Evolutionary conservation across 2,329 filamentous ascomycete species (phyloP), one percentile per base, ranked within the genome.

Genomic region (Ascochyta viciae-villosae): DNA sequence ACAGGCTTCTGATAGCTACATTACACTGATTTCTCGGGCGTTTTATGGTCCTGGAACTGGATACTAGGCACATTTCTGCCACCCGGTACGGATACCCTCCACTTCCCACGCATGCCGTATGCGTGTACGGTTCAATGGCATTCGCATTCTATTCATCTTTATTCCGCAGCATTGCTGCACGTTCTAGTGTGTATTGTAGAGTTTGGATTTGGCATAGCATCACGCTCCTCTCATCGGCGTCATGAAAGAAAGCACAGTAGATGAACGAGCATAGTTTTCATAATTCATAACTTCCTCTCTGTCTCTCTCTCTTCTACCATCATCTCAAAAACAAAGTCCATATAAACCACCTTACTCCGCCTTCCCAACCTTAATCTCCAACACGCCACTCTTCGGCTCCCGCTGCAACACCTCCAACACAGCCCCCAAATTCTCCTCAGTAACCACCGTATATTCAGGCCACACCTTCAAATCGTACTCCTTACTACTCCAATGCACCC

Each of bases 361-460:
- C 60, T 66, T 70, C 6, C 69, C 72, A 15, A 73, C 49, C 63
- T 68, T 70, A 2, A 75, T 54, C 62, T 74, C 72, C 52, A 75
- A 34, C 4, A 74, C 70, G 53, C 72, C 73, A 56, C 61, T 70
- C 37, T 60, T 64, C 0, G 50, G 58, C 16, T 64, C 64, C 34
- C 59, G 12, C 61, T 63, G 65, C 45, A 75, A 27, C 62, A 74
- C 10, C 62, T 72, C 69, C 40, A 73, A 7, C 12, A 74, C 46
- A 12, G 70, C 71, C 3, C 41, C 35, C 6, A 70, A 58, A 42
- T 75, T 75, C 44, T 65, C 64, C 10, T 74, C 69, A 19, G 70
- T 74, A 43, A 75, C 43, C 8, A 73, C 53, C 6, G 73, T 75
- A 19, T 68, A 71, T 48, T 75, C 70, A 3, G 72, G 73, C 72